A percentile compares a stretch with the other conserved stretches of the same genome.
Conservation (phyloP, 2,329 filamentous ascomycete genomes). For the Elsinoe australis region DNA sequence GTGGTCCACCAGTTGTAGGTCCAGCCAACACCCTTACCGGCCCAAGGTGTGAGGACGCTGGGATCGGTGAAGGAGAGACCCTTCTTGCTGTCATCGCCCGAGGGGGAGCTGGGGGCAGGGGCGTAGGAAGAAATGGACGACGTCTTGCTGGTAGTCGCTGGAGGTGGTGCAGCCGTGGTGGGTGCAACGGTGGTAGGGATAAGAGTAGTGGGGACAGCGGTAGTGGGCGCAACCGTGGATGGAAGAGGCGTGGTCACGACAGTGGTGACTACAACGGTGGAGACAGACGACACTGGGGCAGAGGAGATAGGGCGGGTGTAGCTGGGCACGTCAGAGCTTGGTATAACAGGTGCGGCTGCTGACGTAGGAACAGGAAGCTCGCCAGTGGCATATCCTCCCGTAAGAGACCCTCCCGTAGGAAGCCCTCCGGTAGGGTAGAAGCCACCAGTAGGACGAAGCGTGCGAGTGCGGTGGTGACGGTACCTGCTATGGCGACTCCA, state of each 20-base stretch:
- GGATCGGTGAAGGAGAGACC: conserved; percentile 62
- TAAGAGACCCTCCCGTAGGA: not conserved
- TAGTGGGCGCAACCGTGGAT: conserved; percentile 10
- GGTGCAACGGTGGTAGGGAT: conserved; percentile 13
- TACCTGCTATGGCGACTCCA: not conserved
- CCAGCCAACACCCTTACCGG: conserved; percentile 47
- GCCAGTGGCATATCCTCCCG: not conserved
- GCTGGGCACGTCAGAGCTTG: conserved; percentile 7
- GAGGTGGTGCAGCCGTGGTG: not conserved
- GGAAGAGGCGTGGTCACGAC: conserved; percentile 28
- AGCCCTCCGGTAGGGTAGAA: not conserved
- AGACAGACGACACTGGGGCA: not conserved
- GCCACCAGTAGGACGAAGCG: conserved; percentile 1
- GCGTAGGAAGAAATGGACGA: conserved; percentile 9
- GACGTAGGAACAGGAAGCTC: conserved; percentile 18
- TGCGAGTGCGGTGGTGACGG: not conserved
- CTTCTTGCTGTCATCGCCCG: conserved; percentile 46
- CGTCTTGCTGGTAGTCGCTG: not conserved
- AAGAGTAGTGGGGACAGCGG: conserved; percentile 8
- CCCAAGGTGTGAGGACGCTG: conserved; percentile 43
- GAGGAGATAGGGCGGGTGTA: not conserved
- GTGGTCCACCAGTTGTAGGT: conserved; percentile 59
- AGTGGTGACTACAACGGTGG: conserved; percentile 12
- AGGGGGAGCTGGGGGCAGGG: conserved; percentile 21
- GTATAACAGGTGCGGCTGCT: conserved; percentile 24